Evolutionary conservation across 306 rosid genomes (phyloP).

Genomic region (Prunus dulcis): DNA sequence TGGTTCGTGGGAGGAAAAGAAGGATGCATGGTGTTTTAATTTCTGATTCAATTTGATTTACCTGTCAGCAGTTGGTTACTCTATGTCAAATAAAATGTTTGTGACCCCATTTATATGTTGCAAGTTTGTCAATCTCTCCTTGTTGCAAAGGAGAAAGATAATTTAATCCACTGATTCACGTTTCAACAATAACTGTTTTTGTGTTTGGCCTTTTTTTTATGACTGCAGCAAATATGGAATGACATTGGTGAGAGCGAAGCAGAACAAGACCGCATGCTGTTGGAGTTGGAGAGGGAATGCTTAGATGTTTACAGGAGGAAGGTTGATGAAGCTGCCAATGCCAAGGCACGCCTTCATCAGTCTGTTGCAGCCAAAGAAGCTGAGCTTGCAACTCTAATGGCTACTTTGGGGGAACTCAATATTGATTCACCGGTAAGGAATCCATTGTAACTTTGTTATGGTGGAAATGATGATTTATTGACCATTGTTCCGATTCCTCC

Average conservation of each 20-base stretch:
- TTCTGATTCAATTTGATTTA: neutral
- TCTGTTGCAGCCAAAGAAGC: constrained; percentile 92
- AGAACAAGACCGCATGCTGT: constrained; percentile 76
- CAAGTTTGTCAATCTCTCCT: neutral
- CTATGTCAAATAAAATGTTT: neutral
- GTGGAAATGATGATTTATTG: neutral
- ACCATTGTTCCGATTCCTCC: neutral
- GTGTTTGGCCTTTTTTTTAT: constrained; percentile 11
- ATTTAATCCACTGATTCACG: neutral
- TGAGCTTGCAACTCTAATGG: constrained; percentile 85
- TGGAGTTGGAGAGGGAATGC: constrained; percentile 92
- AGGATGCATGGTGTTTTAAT: neutral
- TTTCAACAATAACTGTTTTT: constrained; percentile 6
- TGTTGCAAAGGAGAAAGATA: neutral
- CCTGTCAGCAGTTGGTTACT: neutral
- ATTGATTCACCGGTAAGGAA: constrained; percentile 66
- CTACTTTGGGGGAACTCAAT: constrained; percentile 88
- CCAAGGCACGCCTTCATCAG: constrained; percentile 89
- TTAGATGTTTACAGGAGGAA: constrained; percentile 83
- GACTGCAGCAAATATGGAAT: constrained; percentile 83
- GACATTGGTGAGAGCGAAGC: constrained; percentile 89
- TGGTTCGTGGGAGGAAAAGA: neutral
- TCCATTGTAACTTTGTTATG: neutral
- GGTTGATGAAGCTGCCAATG: constrained; percentile 87
- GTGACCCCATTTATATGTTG: neutral